phyloP scores from a whole-genome alignment of 352 stramenopile genomes.

The Pythium chondricola region DNA sequence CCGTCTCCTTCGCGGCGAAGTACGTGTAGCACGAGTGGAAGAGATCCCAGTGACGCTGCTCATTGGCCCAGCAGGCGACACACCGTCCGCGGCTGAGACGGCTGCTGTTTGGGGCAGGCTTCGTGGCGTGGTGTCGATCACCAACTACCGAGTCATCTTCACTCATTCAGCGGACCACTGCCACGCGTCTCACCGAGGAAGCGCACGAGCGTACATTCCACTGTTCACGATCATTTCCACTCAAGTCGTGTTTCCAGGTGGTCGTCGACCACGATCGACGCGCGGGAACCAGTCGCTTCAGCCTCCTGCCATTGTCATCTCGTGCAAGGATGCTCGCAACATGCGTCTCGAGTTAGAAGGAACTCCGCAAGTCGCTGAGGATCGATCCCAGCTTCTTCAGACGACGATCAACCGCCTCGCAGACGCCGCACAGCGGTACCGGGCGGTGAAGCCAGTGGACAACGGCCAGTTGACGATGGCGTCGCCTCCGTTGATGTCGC shows the following conservation, averaged over 20 bases:
- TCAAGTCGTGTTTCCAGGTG: conserved; percentile 52
- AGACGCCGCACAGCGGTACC: conserved; percentile 55
- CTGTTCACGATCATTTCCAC: conserved; percentile 63
- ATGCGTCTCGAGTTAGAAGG: conserved; percentile 68
- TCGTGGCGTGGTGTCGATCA: conserved; percentile 54
- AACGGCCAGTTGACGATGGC: not conserved
- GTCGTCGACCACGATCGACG: conserved; percentile 45
- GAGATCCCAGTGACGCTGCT: conserved; percentile 45
- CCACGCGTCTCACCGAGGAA: conserved; percentile 28
- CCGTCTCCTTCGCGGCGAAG: conserved; percentile 31
- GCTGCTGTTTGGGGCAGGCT: conserved; percentile 60
- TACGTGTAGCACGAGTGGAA: conserved; percentile 31
- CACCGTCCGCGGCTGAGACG: conserved; percentile 25
- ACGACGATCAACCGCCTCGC: conserved; percentile 43
- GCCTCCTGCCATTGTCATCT: conserved; percentile 50
- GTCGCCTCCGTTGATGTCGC: not conserved
- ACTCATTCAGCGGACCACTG: conserved; percentile 45
- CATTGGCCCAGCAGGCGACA: conserved; percentile 52
- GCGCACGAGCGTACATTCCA: conserved; percentile 58
- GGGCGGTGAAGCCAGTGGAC: conserved; percentile 16
- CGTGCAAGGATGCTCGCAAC: conserved; percentile 74
- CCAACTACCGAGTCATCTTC: conserved; percentile 79
- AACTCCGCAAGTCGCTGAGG: conserved; percentile 38
- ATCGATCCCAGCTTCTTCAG: conserved; percentile 38
- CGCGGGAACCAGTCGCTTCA: conserved; percentile 43